These are phyloP conservation scores for Botrytis sinoallii DNA, from an alignment of 2,329 filamentous ascomycete species.

Conservation along the genomic window DNA sequence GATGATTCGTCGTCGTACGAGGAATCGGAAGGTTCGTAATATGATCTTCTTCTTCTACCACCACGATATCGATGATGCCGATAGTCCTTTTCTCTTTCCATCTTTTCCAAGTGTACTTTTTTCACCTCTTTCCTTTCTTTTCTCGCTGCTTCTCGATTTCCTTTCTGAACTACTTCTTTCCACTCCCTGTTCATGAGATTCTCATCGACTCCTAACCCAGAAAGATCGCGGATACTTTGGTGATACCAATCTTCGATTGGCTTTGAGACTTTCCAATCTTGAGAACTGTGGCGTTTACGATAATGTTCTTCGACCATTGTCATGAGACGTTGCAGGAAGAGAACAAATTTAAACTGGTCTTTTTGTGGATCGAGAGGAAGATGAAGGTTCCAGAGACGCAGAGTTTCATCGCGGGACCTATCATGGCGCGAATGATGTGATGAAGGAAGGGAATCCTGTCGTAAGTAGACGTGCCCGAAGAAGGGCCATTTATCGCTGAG, in stretches of 20 bases:
- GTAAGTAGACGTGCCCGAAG: neutral
- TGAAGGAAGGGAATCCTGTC: neutral
- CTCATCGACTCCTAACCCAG: neutral
- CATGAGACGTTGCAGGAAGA: neutral
- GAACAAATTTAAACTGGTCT: neutral
- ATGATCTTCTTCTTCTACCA: neutral
- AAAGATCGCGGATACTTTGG: neutral
- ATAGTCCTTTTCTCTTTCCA: neutral
- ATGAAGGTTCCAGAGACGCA: neutral
- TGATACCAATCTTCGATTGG: slow-evolving; percentile 1
- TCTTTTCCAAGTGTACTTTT: neutral
- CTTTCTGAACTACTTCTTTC: neutral
- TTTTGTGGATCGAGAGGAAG: neutral
- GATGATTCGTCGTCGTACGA: neutral
- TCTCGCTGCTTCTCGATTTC: neutral
- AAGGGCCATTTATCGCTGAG: neutral
- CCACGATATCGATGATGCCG: neutral
- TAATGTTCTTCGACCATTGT: neutral
- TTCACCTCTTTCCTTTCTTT: neutral
- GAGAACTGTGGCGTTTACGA: neutral
- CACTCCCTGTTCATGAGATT: neutral
- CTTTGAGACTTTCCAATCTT: neutral
- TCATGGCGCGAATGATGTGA: neutral
- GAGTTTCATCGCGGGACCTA: neutral
- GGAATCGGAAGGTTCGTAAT: neutral